These are phyloP conservation scores for carrot (Daucus carota) DNA, from an alignment of 129 eudicot genomes.

Conservation along the genomic window DNA sequence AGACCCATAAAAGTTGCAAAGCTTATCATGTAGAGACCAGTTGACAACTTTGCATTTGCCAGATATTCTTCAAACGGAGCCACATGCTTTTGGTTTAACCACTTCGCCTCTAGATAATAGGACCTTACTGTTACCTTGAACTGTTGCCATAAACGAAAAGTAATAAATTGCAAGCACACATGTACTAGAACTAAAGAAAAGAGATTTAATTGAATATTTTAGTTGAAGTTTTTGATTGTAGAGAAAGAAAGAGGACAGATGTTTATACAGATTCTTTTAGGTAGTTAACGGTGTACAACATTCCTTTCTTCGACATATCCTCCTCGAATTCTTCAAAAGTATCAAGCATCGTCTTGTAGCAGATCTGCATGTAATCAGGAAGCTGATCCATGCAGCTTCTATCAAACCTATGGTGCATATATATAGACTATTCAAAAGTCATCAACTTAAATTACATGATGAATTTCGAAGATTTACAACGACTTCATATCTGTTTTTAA, in stretches of 20 bases:
- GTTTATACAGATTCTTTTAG: not conserved
- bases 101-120: conserved; percentile 28
- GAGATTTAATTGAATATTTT: too few species aligned
- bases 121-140: conserved; percentile 16
- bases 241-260: too few species aligned
- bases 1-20: conserved; percentile 22
- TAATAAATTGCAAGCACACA: too few species aligned
- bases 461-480: too few species aligned
- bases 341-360: not conserved
- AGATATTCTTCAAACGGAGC: conserved; percentile 26
- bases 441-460: too few species aligned
- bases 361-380: conserved; percentile 21
- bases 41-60: conserved; percentile 3
- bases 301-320: not conserved
- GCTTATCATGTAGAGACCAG: not conserved
- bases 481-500: not conserved
- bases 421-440: too few species aligned
- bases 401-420: conserved; percentile 20
- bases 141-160: too few species aligned
- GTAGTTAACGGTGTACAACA: not conserved
- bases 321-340: not conserved
- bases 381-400: conserved; percentile 14
- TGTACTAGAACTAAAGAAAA: too few species aligned
- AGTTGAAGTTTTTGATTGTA: too few species aligned
- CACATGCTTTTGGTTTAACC: conserved; percentile 21